Evolutionary conservation across 2,329 filamentous ascomycete genomes (phyloP).

Genomic region (Cytospora piceae): DNA sequence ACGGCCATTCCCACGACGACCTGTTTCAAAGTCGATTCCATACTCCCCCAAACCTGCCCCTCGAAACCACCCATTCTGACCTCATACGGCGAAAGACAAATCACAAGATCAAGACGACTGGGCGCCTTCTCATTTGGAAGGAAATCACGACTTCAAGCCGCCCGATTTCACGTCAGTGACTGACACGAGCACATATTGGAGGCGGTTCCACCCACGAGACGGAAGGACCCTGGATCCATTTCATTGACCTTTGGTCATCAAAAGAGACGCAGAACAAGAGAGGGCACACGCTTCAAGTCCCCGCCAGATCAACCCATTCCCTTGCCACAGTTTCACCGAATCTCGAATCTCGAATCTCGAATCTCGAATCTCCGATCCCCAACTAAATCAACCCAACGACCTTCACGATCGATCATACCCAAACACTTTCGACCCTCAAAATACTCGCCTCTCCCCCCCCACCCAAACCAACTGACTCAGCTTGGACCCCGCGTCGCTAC

Average conservation of each 20-base stretch:
- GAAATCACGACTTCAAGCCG: conserved; percentile 6
- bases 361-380: conserved; percentile 4
- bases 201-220: conserved; percentile 25
- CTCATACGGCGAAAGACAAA: conserved; percentile 14
- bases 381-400: background rate
- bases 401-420: background rate
- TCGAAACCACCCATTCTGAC: conserved; percentile 26
- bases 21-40: conserved; percentile 29
- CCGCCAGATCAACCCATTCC: conserved; percentile 20
- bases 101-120: conserved; percentile 10
- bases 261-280: conserved; percentile 21
- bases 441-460: conserved; percentile 9
- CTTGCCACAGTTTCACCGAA: conserved; percentile 18
- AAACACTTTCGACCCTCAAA: conserved; percentile 6
- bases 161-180: background rate
- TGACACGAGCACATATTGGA: conserved; percentile 19
- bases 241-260: conserved; percentile 14
- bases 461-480: conserved; percentile 27
- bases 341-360: conserved; percentile 11
- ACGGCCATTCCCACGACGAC: conserved; percentile 25
- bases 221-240: conserved; percentile 25
- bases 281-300: conserved; percentile 18
- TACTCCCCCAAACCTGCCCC: conserved; percentile 22
- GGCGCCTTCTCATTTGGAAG: conserved; percentile 16
- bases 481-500: conserved; percentile 31